These are phyloP conservation scores for Termitomyces sp. DNA, from an alignment of 768 basidiomycete genomes.

Conservation along the genomic window DNA sequence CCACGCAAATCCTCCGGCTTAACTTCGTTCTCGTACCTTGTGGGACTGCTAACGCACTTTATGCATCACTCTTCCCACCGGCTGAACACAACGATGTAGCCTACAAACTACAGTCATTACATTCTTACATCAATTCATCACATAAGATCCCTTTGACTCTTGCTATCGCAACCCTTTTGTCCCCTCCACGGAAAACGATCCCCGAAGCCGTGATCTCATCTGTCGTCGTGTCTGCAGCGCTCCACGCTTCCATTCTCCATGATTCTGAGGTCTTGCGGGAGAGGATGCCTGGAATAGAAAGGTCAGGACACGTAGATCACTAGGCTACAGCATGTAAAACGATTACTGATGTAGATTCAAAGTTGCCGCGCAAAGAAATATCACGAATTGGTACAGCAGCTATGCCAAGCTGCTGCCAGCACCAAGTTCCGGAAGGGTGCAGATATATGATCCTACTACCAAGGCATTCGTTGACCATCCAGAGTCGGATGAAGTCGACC, in stretches of 20 bases:
- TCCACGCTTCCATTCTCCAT: slow-evolving; percentile 81
- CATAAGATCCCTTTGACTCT: slow-evolving; percentile 41
- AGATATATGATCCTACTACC: slow-evolving; percentile 54
- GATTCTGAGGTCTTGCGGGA: slow-evolving; percentile 74
- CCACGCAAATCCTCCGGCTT: slow-evolving; percentile 20
- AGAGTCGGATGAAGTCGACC: slow-evolving; percentile 23
- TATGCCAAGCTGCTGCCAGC: slow-evolving; percentile 50
- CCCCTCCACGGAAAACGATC: slow-evolving; percentile 20
- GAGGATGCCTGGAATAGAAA: slow-evolving; percentile 67
- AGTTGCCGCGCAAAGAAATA: slow-evolving; percentile 74
- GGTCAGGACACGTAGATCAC: slow-evolving; percentile 18
- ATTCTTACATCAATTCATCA: slow-evolving; percentile 39
- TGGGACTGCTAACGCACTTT: slow-evolving; percentile 94
- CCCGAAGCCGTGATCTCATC: slow-evolving; percentile 38
- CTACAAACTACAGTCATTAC: slow-evolving; percentile 52
- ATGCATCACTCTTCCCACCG: slow-evolving; percentile 68
- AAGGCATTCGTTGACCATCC: slow-evolving; percentile 40
- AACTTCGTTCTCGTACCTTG: slow-evolving; percentile 57
- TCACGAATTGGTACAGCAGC: slow-evolving; percentile 63
- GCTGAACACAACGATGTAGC: slow-evolving; percentile 15
- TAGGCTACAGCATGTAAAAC: background rate
- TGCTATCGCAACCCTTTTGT: slow-evolving; percentile 42
- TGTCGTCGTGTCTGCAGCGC: slow-evolving; percentile 80
- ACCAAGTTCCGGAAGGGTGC: slow-evolving; percentile 31
- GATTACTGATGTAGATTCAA: slow-evolving; percentile 54